Conservation (phyloP, 768 basidiomycete genomes). For the Boletellus ananiceps region DNA sequence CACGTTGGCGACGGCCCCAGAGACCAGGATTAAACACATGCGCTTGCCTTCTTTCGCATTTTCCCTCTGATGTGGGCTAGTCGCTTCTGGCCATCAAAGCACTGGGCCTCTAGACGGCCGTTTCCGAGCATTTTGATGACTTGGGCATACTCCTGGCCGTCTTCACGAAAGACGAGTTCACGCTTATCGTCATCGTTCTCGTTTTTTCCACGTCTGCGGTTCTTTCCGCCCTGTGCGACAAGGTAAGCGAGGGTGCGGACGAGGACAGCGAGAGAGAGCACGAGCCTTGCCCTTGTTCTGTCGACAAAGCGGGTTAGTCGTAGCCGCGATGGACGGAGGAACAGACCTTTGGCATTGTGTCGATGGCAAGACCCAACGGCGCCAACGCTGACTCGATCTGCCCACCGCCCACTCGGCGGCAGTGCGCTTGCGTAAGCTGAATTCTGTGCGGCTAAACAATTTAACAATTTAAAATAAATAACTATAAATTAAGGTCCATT, state of each 20-base stretch:
- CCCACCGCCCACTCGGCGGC: constrained; percentile 1
- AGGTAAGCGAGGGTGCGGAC: neutral
- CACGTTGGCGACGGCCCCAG: constrained; percentile 3
- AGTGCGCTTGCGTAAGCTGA: constrained; percentile 7
- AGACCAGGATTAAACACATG: neutral
- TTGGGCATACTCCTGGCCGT: constrained; percentile 98
- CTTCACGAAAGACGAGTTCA: constrained; percentile 97
- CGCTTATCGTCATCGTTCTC: constrained; percentile 99
- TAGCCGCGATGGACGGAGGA: neutral
- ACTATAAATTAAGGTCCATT: too few relatives aligned
- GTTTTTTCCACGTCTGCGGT: constrained; percentile 99
- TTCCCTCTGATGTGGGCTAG: constrained; percentile 97
- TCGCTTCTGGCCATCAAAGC: constrained; percentile 98
- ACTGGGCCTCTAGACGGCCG: constrained; percentile 91
- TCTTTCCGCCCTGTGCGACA: constrained; percentile 85
- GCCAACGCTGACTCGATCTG: neutral
- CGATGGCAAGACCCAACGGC: neutral
- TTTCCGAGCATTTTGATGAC: constrained; percentile 99
- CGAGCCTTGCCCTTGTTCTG: constrained; percentile 30
- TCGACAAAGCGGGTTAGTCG: neutral
- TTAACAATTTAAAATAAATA: too few relatives aligned
- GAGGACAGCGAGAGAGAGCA: neutral
- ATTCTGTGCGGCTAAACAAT: too few relatives aligned
- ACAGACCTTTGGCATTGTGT: constrained; percentile 26
- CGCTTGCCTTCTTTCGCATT: constrained; percentile 94